Evolutionary conservation across 2,329 filamentous ascomycete species (phyloP).

Genomic region (Mycogone perniciosa): DNA sequence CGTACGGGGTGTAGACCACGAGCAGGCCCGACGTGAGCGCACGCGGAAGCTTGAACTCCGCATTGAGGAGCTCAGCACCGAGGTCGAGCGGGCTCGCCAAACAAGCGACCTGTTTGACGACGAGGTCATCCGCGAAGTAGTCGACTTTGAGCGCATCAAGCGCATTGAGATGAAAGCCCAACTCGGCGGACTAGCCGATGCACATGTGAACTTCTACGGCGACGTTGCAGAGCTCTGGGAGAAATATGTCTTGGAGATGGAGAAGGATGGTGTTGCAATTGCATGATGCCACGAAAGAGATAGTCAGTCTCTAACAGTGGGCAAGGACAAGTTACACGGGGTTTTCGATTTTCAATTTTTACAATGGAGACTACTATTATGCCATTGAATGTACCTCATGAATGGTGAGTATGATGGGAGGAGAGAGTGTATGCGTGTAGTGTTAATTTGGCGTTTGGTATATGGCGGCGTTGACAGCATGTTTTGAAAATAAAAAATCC

Average conservation of each 20-base stretch:
- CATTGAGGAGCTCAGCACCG: slow-evolving; percentile 83
- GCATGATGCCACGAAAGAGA: slow-evolving; percentile 3
- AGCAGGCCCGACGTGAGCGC: slow-evolving; percentile 80
- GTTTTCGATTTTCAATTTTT: background rate
- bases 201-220: slow-evolving; percentile 82
- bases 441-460: no score
- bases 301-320: background rate
- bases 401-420: no score
- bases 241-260: slow-evolving; percentile 81
- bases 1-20: slow-evolving; percentile 92
- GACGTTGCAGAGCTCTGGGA: slow-evolving; percentile 81
- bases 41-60: slow-evolving; percentile 85
- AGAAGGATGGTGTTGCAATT: slow-evolving; percentile 48
- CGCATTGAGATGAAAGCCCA: slow-evolving; percentile 84
- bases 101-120: slow-evolving; percentile 92
- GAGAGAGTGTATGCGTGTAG: no score
- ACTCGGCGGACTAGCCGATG: slow-evolving; percentile 73
- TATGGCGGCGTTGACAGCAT: no score
- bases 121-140: slow-evolving; percentile 87
- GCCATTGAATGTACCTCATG: no score
- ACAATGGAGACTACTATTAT: no score
- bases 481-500: no score
- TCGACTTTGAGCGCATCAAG: slow-evolving; percentile 96
- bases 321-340: background rate
- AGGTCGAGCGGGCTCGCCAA: slow-evolving; percentile 82